Evolutionary conservation across 1,139 yeast species (phyloP).

Genomic region (Hyphopichia buzzinii): DNA sequence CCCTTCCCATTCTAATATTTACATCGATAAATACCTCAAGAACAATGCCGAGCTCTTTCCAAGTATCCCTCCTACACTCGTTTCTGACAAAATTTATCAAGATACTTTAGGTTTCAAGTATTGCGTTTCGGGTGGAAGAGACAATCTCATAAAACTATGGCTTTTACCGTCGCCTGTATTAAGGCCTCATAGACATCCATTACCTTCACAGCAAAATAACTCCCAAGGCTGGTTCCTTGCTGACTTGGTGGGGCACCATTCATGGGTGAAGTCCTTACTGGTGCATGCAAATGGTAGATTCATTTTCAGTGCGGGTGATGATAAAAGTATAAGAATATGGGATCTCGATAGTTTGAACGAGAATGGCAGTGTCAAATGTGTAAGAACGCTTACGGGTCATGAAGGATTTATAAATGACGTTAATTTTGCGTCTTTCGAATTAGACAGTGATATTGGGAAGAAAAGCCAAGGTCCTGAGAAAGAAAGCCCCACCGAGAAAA

Average conservation of each 20-base stretch:
- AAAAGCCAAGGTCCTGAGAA: constrained; percentile 14
- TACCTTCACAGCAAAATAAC: constrained; percentile 47
- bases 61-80: constrained; percentile 30
- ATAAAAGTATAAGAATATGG: constrained; percentile 76
- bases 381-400: constrained; percentile 59
- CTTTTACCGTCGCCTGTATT: constrained; percentile 60
- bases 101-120: constrained; percentile 56
- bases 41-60: constrained; percentile 32
- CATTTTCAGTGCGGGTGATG: constrained; percentile 76
- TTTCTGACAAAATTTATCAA: constrained; percentile 27
- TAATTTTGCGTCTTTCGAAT: constrained; percentile 53
- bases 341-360: constrained; percentile 54
- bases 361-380: constrained; percentile 42
- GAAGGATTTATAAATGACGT: constrained; percentile 71
- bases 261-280: constrained; percentile 76
- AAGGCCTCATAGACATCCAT: constrained; percentile 54
- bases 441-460: constrained; percentile 9
- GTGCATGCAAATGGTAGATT: constrained; percentile 77
- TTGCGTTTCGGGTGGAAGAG: constrained; percentile 81
- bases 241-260: constrained; percentile 68
- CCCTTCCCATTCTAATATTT: constrained; percentile 50
- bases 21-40: constrained; percentile 49
- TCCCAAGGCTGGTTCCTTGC: constrained; percentile 63
- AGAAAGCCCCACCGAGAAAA: constrained; percentile 10
- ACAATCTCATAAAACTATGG: constrained; percentile 77